Evolutionary conservation across 208 protist species (phyloP), one percentile per base, ranked within the genome.

Genomic region (Porcisia hertigi): DNA sequence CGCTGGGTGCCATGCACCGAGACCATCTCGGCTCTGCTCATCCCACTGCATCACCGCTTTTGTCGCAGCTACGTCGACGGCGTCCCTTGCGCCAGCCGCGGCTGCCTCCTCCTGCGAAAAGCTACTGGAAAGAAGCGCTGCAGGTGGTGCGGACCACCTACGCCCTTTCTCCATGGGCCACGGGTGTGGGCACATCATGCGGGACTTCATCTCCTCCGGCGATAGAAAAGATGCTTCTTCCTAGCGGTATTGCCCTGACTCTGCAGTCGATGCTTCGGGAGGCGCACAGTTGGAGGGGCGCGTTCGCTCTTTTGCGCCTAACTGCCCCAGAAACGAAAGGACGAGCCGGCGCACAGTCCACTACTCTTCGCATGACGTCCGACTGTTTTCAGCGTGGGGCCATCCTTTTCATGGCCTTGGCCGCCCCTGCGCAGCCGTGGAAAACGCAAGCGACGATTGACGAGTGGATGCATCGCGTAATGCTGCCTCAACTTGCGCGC

Each of bases 401-500:
- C n/a, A 65, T 72, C 23, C 79, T 82, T 23, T 89, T 92, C 69
- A 49, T 89, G 1, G 74, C 81, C 36, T 59, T 88, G n/a, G 79
- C 84, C 6, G 63, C 80, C 9, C 58, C 63, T 47, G 43, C 70
- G n/a, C 73, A 82, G 25, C 90, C 90, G 62, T 94, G 90, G 90
- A 66, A 69, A 59, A 69, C 64, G 57, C 86, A 94, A 75, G 78
- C 73, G n/a, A 76, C 81, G 25, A 77, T 91, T 20, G 75, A 83
- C 14, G 65, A 71, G 39, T 71, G 70, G 53, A 65, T 94, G 71
- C 57, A 88, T 25, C 84, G 80, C 1, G 43, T 58, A n/a, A 52
- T 94, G 69, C 60, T 82, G 18, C 78, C 78, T 16, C 66, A 23
- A 5, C 67, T 82, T 1, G 65, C 57, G 18, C 49, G 11, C 36